These are phyloP conservation scores for Leccinum imitatum DNA, from an alignment of 768 basidiomycete species.

Conservation along the genomic window DNA sequence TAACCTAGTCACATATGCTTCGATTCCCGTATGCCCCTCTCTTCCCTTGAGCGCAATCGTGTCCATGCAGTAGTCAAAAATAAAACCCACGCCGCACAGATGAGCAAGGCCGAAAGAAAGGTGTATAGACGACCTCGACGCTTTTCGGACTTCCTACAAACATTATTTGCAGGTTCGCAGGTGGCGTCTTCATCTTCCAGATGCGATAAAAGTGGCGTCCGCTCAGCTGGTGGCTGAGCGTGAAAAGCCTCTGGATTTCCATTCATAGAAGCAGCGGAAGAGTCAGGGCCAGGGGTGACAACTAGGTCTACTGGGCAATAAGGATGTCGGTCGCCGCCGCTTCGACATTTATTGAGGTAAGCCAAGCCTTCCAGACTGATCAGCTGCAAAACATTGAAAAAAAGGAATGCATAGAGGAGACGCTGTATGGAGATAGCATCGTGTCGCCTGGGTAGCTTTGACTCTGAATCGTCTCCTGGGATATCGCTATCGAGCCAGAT, in stretches of 20 bases:
- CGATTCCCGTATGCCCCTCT: slow-evolving; percentile 20
- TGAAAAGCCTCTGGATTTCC: not conserved
- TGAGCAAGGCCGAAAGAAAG: slow-evolving; percentile 39
- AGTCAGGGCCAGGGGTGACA: not conserved
- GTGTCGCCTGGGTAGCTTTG: slow-evolving; percentile 26
- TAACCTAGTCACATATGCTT: not conserved
- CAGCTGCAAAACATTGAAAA: slow-evolving; percentile 58
- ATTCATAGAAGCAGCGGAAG: slow-evolving; percentile 2
- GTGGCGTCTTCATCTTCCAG: not conserved
- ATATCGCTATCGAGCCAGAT: slow-evolving; percentile 52
- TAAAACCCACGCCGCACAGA: slow-evolving; percentile 58
- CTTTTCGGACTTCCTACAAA: slow-evolving; percentile 35
- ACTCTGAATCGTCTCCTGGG: not conserved
- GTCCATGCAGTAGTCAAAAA: slow-evolving; percentile 64
- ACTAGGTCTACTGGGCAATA: slow-evolving; percentile 17
- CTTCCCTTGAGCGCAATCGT: slow-evolving; percentile 47
- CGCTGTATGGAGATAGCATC: slow-evolving; percentile 43
- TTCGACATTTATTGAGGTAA: slow-evolving; percentile 46
- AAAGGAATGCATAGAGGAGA: slow-evolving; percentile 56
- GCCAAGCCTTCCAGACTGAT: slow-evolving; percentile 49
- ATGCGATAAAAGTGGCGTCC: slow-evolving; percentile 15
- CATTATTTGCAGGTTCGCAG: slow-evolving; percentile 15
- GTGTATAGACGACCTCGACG: slow-evolving; percentile 54
- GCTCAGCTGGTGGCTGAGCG: slow-evolving; percentile 5
- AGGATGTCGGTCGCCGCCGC: slow-evolving; percentile 19